A percentile compares a stretch with the other conserved stretches of the same genome.
Conservation (phyloP, 1,284 basidiomycete genomes). For the Fomitopsis schrenkii region DNA sequence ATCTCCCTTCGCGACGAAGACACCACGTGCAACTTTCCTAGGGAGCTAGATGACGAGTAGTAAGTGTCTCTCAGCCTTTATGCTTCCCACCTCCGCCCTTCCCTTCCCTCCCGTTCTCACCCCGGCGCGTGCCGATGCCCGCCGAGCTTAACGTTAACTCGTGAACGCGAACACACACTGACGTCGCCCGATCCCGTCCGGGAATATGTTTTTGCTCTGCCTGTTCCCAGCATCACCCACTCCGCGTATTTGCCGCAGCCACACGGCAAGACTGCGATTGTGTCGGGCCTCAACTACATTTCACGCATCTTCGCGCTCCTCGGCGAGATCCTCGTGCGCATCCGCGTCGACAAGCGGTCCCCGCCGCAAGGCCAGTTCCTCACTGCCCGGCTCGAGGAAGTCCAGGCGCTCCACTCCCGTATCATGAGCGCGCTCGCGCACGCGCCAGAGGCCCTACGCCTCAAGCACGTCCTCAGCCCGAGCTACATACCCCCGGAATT, state of each 20-base stretch:
- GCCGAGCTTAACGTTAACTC: constrained; percentile 28
- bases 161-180: not conserved
- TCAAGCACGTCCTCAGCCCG: constrained; percentile 53
- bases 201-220: constrained; percentile 24
- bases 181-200: constrained; percentile 16
- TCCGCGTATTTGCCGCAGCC: constrained; percentile 79
- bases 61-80: constrained; percentile 35
- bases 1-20: constrained; percentile 84
- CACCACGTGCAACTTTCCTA: constrained; percentile 81
- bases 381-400: constrained; percentile 75
- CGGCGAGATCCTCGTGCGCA: constrained; percentile 79
- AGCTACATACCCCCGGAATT: constrained; percentile 54
- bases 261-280: constrained; percentile 74
- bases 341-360: constrained; percentile 79
- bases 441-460: constrained; percentile 64
- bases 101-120: not conserved
- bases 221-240: constrained; percentile 62
- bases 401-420: constrained; percentile 69
- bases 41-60: constrained; percentile 84
- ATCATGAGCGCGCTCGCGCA: constrained; percentile 68
- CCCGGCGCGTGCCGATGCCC: constrained; percentile 8
- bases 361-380: constrained; percentile 80
- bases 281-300: constrained; percentile 83
- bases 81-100: not conserved
- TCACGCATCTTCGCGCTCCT: constrained; percentile 81